These are phyloP conservation scores for Apiospora rasikravindrae DNA, from an alignment of 2,329 filamentous ascomycete genomes.

Conservation along the genomic window DNA sequence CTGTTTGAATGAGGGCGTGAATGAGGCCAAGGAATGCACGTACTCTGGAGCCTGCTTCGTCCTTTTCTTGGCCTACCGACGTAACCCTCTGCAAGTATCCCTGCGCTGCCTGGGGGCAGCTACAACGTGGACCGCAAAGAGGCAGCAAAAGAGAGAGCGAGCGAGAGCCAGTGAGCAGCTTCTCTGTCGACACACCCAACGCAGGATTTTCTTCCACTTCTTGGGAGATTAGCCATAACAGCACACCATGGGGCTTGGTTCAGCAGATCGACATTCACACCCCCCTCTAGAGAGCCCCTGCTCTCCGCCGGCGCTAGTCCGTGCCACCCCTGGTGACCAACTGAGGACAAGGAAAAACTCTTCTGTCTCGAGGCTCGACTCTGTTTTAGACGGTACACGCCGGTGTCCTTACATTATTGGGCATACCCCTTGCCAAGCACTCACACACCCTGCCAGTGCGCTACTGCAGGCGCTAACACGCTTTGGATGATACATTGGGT, in stretches of 20 bases:
- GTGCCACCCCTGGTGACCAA: conserved; percentile 12
- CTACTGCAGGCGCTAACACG: conserved; percentile 13
- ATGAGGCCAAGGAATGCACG: neutral
- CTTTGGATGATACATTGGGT: neutral
- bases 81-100: conserved; percentile 11
- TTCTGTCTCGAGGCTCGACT: conserved; percentile 18
- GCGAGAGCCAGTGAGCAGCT: neutral
- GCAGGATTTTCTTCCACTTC: neutral
- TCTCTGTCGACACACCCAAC: conserved; percentile 1
- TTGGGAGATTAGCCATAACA: neutral
- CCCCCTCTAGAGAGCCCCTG: neutral
- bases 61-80: conserved; percentile 14
- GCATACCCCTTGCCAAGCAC: conserved; percentile 9
- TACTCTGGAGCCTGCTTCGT: conserved; percentile 8
- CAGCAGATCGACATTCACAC: conserved; percentile 12
- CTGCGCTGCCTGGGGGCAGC: conserved; percentile 3
- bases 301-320: conserved; percentile 6
- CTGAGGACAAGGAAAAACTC: conserved; percentile 17
- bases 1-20: neutral
- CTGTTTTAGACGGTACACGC: conserved; percentile 18
- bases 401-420: neutral
- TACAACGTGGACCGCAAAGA: conserved; percentile 1
- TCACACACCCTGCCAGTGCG: neutral
- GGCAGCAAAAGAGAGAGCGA: neutral
- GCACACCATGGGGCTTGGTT: conserved; percentile 8